Evolutionary conservation across 2,329 filamentous ascomycete species (phyloP).

Genomic region (Cordyceps javanica): DNA sequence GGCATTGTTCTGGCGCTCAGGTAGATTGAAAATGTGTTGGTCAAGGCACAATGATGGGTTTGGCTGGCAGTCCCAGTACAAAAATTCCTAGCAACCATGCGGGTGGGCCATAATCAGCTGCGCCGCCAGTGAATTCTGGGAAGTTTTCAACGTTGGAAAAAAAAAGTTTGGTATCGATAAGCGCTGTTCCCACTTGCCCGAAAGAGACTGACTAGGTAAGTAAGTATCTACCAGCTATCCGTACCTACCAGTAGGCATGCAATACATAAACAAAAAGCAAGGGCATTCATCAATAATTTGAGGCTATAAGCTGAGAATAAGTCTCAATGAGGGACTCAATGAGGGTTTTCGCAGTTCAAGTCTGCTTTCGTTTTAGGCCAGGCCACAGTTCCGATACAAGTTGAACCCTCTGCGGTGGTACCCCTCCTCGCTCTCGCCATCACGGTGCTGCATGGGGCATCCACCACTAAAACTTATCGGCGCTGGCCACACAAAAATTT

Average conservation of each 20-base stretch:
- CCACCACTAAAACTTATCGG: constrained; percentile 13
- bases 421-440: not conserved
- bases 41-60: not conserved
- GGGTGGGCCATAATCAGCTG: not conserved
- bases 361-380: too few relatives aligned
- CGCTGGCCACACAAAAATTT: constrained; percentile 17
- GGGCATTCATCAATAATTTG: too few relatives aligned
- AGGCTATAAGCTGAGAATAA: too few relatives aligned
- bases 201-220: not conserved
- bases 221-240: too few relatives aligned
- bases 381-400: not conserved
- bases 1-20: not conserved
- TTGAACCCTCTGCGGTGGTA: too few relatives aligned
- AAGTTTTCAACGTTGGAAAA: not conserved
- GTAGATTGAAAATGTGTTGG: not conserved
- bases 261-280: too few relatives aligned
- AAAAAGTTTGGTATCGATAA: constrained; percentile 12
- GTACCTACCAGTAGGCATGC: too few relatives aligned
- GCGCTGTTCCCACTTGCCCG: constrained; percentile 1
- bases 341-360: too few relatives aligned
- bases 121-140: not conserved
- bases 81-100: not conserved
- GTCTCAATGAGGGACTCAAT: too few relatives aligned
- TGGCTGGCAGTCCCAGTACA: not conserved
- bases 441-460: constrained; percentile 3